Conservation (phyloP, 345 rosid species). For the Raphanus raphanistrum region DNA sequence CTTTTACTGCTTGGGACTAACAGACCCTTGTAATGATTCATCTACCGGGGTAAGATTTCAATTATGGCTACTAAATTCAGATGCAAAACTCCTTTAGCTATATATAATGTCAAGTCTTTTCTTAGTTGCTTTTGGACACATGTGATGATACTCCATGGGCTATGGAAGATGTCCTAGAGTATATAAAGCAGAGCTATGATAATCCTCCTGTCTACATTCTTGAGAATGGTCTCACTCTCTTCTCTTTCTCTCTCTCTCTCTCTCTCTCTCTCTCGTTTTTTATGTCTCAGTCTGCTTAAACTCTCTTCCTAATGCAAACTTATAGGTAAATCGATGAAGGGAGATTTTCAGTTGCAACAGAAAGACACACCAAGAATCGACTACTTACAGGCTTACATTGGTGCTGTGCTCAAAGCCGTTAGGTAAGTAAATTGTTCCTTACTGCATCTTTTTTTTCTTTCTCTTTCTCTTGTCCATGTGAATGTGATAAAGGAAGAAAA, state of each 20-base stretch:
- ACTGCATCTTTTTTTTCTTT: not conserved
- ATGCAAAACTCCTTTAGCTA: not conserved
- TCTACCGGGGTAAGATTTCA: not conserved
- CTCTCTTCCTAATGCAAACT: not conserved
- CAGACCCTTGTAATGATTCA: not conserved
- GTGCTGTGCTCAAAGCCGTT: conserved; percentile 5
- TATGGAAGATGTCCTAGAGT: not conserved
- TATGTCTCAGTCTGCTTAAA: not conserved
- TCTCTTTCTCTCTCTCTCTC: not conserved
- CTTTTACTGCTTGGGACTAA: not conserved
- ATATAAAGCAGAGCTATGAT: not conserved
- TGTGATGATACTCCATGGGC: not conserved
- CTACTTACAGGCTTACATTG: not conserved
- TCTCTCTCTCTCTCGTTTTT: not conserved
- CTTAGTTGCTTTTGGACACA: not conserved
- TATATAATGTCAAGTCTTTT: not conserved
- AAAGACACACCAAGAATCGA: not conserved
- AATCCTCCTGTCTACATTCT: not conserved
- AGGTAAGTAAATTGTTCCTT: not conserved
- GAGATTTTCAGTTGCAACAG: not conserved
- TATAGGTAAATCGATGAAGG: not conserved
- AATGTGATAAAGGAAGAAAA: not conserved
- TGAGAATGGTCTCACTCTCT: not conserved
- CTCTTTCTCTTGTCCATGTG: not conserved
- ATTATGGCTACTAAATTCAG: not conserved